Evolutionary conservation across 2,329 filamentous ascomycete genomes (phyloP), one percentile per base, ranked within the genome.

Genomic region (Aschersonia sp.): DNA sequence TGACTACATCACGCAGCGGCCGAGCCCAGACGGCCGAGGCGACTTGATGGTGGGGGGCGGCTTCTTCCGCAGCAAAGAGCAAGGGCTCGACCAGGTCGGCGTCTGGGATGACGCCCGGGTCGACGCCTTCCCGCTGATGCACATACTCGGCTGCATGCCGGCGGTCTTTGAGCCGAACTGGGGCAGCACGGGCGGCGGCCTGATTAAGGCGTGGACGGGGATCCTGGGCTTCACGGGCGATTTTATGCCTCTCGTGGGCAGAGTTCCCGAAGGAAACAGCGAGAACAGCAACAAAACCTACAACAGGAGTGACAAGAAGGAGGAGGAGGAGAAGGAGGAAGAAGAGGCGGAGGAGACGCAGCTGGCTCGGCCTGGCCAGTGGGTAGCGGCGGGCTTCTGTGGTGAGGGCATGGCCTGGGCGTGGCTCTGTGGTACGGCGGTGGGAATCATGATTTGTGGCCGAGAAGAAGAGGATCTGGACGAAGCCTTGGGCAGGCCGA

Each of bases 41-140:
- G 69, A 76, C 48, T 58, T 79, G 49, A 72, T 79, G 69, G 56
- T 75, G 2, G 74, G 76, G 2, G 76, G 76, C 0, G 76, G 72
- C 0, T 69, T 76, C 47, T 61, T 64, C 5, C 64, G 67, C 29
- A 66, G 68, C 12, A 55, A 58, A 5, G 59, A 61, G 5, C 56
- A 67, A 7, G 73, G 72, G 0, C 40, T 71, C 4, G 67, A 67
- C 32, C 65, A 70, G 46, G 42, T 78, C 0, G 75, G 73, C 0
- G 51, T 69, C 2, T 66, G 66, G 41, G 67, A 72, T 11, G 75
- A 79, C 53, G 59, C 60, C 6, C 53, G 56, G 6, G 52, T 66
- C 8, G 68, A 72, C 14, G 53, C 64, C 1, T 54, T 68, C 29
- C 66, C 62, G 4, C 53, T 60, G 43, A 64, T 59, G 48, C 68